phyloP scores from a whole-genome alignment of 2,329 filamentous ascomycete genomes.

The Aspergillus candidus region DNA sequence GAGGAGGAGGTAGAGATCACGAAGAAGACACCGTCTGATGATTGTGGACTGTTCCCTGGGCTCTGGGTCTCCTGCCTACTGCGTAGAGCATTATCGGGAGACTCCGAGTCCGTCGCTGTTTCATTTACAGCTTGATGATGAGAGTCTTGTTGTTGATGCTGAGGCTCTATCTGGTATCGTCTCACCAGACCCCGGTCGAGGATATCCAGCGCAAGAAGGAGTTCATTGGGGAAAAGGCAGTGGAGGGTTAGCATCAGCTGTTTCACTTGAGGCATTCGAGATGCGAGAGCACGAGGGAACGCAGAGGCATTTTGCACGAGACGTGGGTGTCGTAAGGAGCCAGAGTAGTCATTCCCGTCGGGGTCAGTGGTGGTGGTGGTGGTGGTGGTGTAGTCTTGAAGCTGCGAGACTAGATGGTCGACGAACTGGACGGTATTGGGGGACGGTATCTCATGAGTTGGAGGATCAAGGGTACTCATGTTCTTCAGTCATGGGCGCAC shows the following conservation, averaged over 20 bases:
- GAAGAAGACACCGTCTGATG: constrained; percentile 47
- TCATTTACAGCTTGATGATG: neutral
- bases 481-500: no score
- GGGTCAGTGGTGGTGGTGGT: neutral
- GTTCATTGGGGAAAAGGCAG: constrained; percentile 71
- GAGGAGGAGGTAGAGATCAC: constrained; percentile 53
- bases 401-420: constrained; percentile 19
- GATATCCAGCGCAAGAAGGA: constrained; percentile 81
- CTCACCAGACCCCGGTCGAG: constrained; percentile 71
- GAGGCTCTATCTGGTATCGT: constrained; percentile 35
- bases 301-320: constrained; percentile 5
- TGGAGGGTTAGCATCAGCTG: constrained; percentile 72
- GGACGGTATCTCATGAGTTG: constrained; percentile 1
- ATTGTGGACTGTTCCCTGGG: neutral
- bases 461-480: no score
- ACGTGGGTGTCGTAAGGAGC: constrained; percentile 4
- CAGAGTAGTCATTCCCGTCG: neutral
- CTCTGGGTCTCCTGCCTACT: no score
- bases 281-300: constrained; percentile 19
- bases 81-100: no score
- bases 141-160: neutral
- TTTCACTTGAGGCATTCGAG: constrained; percentile 31
- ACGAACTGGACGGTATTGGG: constrained; percentile 13
- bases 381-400: constrained; percentile 9
- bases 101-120: no score